Conservation (phyloP, 2,329 filamentous ascomycete species). For the Pseudogymnoascus sp. region DNA sequence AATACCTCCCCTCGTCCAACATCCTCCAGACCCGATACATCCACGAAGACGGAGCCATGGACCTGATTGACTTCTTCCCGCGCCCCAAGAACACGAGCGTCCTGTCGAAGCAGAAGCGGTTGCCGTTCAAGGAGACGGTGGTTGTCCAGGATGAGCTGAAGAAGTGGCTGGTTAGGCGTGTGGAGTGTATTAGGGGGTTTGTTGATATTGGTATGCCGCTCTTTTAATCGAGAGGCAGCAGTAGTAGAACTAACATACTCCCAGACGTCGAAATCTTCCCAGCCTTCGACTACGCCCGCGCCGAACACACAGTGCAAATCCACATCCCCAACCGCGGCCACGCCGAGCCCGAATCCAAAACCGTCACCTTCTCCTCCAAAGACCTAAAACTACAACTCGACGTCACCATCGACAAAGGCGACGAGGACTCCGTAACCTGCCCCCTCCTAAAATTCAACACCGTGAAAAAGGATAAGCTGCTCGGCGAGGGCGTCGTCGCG, state of each 20-base stretch:
- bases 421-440: slow-evolving; percentile 37
- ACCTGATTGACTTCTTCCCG: slow-evolving; percentile 69
- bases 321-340: slow-evolving; percentile 36
- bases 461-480: slow-evolving; percentile 41
- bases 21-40: slow-evolving; percentile 73
- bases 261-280: slow-evolving; percentile 63
- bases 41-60: slow-evolving; percentile 65
- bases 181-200: slow-evolving; percentile 63
- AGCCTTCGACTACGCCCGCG: slow-evolving; percentile 61
- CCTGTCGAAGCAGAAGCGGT: slow-evolving; percentile 40
- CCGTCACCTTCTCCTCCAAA: slow-evolving; percentile 54
- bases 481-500: slow-evolving; percentile 56
- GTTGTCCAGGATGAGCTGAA: slow-evolving; percentile 55
- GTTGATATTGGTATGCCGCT: slow-evolving; percentile 50
- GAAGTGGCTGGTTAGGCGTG: slow-evolving; percentile 61
- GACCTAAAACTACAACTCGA: slow-evolving; percentile 57
- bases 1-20: slow-evolving; percentile 67
- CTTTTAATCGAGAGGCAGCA: not conserved
- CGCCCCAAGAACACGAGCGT: slow-evolving; percentile 53
- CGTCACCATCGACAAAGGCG: slow-evolving; percentile 55
- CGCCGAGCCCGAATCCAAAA: slow-evolving; percentile 42
- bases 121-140: slow-evolving; percentile 45
- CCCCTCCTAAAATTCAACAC: slow-evolving; percentile 50
- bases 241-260: not conserved
- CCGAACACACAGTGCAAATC: slow-evolving; percentile 52